Evolutionary conservation across 495 filamentous ascomycete species (phyloP).

Genomic region (Hypomontagnella submonticulosa): DNA sequence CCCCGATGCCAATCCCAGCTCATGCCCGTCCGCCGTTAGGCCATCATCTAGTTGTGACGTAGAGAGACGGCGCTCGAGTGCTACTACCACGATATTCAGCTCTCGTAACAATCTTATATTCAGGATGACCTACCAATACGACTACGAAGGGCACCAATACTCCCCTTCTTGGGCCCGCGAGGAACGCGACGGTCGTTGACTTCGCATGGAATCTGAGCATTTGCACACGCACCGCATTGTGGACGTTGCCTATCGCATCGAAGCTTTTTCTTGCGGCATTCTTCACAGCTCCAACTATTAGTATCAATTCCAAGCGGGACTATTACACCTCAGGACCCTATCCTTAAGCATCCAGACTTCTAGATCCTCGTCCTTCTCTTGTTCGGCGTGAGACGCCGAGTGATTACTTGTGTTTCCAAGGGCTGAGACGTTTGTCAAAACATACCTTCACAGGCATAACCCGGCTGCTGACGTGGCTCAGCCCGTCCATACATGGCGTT

Average conservation of each 20-base stretch:
- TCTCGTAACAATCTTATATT: not conserved
- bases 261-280: conserved; percentile 61
- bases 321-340: not conserved
- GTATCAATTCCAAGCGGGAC: conserved; percentile 10
- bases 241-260: conserved; percentile 65
- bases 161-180: conserved; percentile 65
- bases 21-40: conserved; percentile 25
- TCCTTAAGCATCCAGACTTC: conserved; percentile 1
- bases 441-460: conserved; percentile 54
- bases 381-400: conserved; percentile 1
- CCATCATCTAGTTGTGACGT: conserved; percentile 43
- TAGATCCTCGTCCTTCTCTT: not conserved
- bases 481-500: conserved; percentile 41
- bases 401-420: conserved; percentile 25
- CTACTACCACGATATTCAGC: conserved; percentile 39
- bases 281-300: conserved; percentile 44
- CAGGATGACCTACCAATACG: conserved; percentile 55
- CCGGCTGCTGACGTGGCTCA: conserved; percentile 55
- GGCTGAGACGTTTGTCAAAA: conserved; percentile 34
- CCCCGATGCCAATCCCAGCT: conserved; percentile 21
- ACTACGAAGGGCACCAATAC: conserved; percentile 61
- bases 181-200: conserved; percentile 58
- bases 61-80: conserved; percentile 54
- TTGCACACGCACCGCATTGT: conserved; percentile 61
- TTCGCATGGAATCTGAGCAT: conserved; percentile 61